Conservation (phyloP, 2,329 filamentous ascomycete genomes). For the Verticillium nubilum region DNA sequence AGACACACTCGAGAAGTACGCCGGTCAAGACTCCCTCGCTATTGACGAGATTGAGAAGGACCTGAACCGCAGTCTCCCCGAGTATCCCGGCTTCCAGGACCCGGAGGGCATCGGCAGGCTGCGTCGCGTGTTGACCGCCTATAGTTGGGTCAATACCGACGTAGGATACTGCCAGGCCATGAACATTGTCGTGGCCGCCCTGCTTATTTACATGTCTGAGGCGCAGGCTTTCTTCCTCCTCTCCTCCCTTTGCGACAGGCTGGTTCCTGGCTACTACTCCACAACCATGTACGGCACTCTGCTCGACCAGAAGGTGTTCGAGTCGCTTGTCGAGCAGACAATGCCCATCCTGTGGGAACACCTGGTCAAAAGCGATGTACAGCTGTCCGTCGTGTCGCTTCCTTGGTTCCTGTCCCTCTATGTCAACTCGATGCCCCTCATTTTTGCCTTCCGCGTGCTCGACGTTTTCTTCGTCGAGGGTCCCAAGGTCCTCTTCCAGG, state of each 20-base stretch:
- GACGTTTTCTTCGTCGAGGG: constrained; percentile 99
- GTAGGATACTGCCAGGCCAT: constrained; percentile 99
- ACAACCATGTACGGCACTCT: constrained; percentile 99
- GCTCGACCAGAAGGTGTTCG: constrained; percentile 94
- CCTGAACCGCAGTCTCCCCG: constrained; percentile 88
- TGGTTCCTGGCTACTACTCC: constrained; percentile 95
- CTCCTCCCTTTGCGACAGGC: constrained; percentile 83
- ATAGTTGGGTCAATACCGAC: constrained; percentile 94
- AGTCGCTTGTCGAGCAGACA: constrained; percentile 95
- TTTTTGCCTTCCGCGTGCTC: constrained; percentile 93
- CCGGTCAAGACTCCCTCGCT: constrained; percentile 82
- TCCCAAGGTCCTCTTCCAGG: constrained; percentile 94
- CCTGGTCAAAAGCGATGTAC: constrained; percentile 92
- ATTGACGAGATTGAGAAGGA: constrained; percentile 99
- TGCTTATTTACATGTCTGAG: constrained; percentile 98
- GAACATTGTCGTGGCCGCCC: constrained; percentile 98
- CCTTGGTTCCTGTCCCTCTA: constrained; percentile 98
- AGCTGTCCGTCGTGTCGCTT: constrained; percentile 92
- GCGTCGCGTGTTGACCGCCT: constrained; percentile 86
- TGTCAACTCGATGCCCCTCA: constrained; percentile 98
- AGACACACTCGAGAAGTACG: constrained; percentile 78
- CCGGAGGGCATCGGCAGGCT: constrained; percentile 90
- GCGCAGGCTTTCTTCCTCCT: constrained; percentile 92
- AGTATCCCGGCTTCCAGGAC: constrained; percentile 96
- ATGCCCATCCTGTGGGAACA: constrained; percentile 99